phyloP scores from a whole-genome alignment of 2,329 filamentous ascomycete genomes.

The Pyrenophora tritici-repentis region DNA sequence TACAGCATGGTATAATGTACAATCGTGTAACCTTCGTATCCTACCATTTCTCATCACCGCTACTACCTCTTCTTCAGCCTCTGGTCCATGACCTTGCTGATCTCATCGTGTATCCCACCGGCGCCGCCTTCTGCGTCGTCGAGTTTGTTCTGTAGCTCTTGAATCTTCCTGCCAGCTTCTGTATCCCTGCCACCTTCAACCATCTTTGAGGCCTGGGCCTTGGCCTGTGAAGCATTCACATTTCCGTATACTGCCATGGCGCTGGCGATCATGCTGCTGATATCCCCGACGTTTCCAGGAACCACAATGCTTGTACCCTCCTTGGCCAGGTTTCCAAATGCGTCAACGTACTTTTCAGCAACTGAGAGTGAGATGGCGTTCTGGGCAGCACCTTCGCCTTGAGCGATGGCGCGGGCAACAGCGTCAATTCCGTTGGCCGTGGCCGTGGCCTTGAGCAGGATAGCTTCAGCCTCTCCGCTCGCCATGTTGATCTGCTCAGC shows the following conservation, averaged over 20 bases:
- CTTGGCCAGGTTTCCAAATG: conserved; percentile 88
- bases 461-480: conserved; percentile 91
- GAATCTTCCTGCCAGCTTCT: conserved; percentile 36
- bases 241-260: conserved; percentile 96
- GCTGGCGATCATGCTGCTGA: conserved; percentile 94
- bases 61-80: conserved; percentile 37
- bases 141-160: conserved; percentile 38
- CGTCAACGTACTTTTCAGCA: conserved; percentile 97
- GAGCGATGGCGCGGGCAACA: conserved; percentile 74
- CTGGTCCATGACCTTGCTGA: conserved; percentile 44
- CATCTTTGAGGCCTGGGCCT: conserved; percentile 63
- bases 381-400: conserved; percentile 76
- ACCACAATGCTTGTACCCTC: conserved; percentile 96
- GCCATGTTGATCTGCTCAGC: conserved; percentile 94
- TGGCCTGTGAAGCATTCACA: conserved; percentile 79
- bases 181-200: conserved; percentile 22
- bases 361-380: conserved; percentile 84
- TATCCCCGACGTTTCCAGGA: conserved; percentile 94
- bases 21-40: conserved; percentile 18
- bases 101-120: conserved; percentile 36
- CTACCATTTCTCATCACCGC: not conserved
- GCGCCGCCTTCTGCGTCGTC: conserved; percentile 29
- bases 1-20: conserved; percentile 43
- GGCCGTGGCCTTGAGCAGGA: conserved; percentile 80
- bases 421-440: conserved; percentile 88